Conservation (phyloP, 2,329 filamentous ascomycete species). For the Cercospora sp. region DNA sequence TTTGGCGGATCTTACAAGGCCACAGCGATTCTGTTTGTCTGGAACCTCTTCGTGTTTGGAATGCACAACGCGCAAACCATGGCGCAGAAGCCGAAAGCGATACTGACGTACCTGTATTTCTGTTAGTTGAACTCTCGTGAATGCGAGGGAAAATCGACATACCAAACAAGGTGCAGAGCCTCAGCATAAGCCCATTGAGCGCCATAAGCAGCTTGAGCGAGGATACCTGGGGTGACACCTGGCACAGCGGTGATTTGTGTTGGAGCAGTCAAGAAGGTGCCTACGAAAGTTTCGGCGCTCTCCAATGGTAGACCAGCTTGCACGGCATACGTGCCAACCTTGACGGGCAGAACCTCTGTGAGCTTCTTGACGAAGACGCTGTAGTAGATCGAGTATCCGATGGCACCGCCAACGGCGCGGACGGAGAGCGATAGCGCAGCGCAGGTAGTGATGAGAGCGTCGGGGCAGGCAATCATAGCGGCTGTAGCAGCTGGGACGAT, state of each 20-base stretch:
- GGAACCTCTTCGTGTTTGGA: conserved; percentile 29
- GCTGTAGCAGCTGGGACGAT: conserved; percentile 37
- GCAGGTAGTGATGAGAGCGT: conserved; percentile 36
- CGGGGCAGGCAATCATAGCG: conserved; percentile 35
- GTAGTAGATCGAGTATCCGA: conserved; percentile 37
- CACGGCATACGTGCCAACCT: conserved; percentile 29
- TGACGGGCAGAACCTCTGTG: conserved; percentile 22
- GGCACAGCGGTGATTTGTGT: conserved; percentile 22
- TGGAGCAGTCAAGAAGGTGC: conserved; percentile 24
- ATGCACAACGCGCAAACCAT: conserved; percentile 27
- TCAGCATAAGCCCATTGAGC: conserved; percentile 31
- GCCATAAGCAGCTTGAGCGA: conserved; percentile 23
- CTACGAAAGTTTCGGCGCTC: conserved; percentile 26
- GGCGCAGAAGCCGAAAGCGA: conserved; percentile 29
- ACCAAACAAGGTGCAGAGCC: conserved; percentile 27
- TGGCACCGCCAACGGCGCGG: conserved; percentile 34
- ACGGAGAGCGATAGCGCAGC: conserved; percentile 35
- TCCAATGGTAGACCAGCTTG: conserved; percentile 27
- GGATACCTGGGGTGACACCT: conserved; percentile 23
- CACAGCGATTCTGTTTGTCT: conserved; percentile 32
- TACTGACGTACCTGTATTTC: conserved; percentile 25
- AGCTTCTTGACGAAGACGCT: conserved; percentile 36
- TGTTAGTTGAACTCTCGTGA: neutral
- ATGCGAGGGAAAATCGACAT: conserved; percentile 1
- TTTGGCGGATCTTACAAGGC: conserved; percentile 15